phyloP scores from a whole-genome alignment of 805 yeast species.

The Candida easanensis region DNA sequence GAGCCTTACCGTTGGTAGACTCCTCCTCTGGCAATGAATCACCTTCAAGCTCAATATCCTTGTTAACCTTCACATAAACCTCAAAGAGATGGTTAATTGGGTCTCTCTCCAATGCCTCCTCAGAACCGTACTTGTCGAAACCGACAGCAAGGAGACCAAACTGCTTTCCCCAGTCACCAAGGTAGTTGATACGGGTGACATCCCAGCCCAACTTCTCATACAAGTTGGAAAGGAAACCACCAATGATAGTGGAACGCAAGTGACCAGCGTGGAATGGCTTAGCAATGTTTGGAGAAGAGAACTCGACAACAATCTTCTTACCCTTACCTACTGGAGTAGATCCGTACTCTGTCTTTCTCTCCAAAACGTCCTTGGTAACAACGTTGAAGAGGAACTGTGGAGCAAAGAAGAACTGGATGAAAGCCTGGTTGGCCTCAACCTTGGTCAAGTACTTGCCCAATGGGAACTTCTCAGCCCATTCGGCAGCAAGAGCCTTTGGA shows the following conservation, averaged over 20 bases:
- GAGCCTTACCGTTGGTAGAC: conserved; percentile 77
- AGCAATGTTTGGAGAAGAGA: conserved; percentile 97
- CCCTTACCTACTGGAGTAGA: conserved; percentile 67
- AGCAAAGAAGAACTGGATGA: conserved; percentile 83
- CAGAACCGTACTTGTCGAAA: conserved; percentile 79
- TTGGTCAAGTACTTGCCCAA: conserved; percentile 63
- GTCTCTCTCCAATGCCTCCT: conserved; percentile 63
- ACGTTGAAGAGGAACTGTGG: conserved; percentile 62
- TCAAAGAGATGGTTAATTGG: conserved; percentile 95
- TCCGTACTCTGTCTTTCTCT: conserved; percentile 63
- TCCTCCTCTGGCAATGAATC: conserved; percentile 43
- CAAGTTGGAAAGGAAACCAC: conserved; percentile 88
- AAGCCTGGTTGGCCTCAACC: conserved; percentile 84
- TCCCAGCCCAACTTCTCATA: conserved; percentile 91
- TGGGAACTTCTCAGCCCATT: conserved; percentile 79
- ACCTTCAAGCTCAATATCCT: conserved; percentile 61
- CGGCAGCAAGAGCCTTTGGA: conserved; percentile 67
- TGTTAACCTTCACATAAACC: conserved; percentile 85
- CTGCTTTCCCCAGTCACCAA: conserved; percentile 99
- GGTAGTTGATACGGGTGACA: conserved; percentile 88
- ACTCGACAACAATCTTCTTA: conserved; percentile 77
- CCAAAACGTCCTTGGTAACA: conserved; percentile 67
- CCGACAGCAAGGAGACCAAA: conserved; percentile 96
- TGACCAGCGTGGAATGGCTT: conserved; percentile 99
- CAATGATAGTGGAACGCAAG: conserved; percentile 94